These are phyloP conservation scores for Kalmusia sp. DNA, from an alignment of 2,329 filamentous ascomycete species.

Conservation along the genomic window DNA sequence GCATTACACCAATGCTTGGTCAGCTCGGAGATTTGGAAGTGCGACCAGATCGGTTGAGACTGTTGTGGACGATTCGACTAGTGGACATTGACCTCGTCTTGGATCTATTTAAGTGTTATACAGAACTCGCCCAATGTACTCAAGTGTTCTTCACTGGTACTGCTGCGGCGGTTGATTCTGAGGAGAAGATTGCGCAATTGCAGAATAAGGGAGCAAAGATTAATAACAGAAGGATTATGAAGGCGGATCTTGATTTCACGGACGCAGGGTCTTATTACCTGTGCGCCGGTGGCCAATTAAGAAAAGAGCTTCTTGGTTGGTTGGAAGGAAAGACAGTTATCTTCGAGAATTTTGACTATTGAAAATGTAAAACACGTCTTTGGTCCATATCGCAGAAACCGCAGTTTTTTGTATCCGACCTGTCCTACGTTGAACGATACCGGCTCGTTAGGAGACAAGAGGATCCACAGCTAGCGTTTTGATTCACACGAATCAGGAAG, in stretches of 20 bases:
- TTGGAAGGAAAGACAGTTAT: slow-evolving; percentile 53
- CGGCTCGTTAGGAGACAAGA: too few relatives aligned
- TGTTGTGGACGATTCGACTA: slow-evolving; percentile 73
- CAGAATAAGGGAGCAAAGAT: slow-evolving; percentile 48
- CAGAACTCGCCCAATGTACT: slow-evolving; percentile 60
- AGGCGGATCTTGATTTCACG: slow-evolving; percentile 50
- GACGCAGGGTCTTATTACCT: slow-evolving; percentile 62
- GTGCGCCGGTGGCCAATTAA: slow-evolving; percentile 62
- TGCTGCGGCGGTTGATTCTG: slow-evolving; percentile 17
- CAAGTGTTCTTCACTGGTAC: slow-evolving; percentile 70
- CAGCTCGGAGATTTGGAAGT: slow-evolving; percentile 57
- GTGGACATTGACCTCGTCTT: slow-evolving; percentile 69
- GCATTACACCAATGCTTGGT: slow-evolving; percentile 81
- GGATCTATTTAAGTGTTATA: slow-evolving; percentile 63
- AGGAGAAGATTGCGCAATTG: slow-evolving; percentile 31
- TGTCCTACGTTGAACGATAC: too few relatives aligned
- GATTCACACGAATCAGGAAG: too few relatives aligned
- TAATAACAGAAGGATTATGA: slow-evolving; percentile 54
- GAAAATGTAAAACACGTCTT: too few relatives aligned
- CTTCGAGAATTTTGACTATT: slow-evolving; percentile 60
- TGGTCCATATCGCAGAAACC: too few relatives aligned
- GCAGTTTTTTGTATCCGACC: too few relatives aligned
- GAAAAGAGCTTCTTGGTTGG: slow-evolving; percentile 58
- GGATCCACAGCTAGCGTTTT: too few relatives aligned
- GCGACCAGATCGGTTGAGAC: slow-evolving; percentile 48